Evolutionary conservation across 345 rosid genomes (phyloP).

Genomic region (Rhodamnia argentea): DNA sequence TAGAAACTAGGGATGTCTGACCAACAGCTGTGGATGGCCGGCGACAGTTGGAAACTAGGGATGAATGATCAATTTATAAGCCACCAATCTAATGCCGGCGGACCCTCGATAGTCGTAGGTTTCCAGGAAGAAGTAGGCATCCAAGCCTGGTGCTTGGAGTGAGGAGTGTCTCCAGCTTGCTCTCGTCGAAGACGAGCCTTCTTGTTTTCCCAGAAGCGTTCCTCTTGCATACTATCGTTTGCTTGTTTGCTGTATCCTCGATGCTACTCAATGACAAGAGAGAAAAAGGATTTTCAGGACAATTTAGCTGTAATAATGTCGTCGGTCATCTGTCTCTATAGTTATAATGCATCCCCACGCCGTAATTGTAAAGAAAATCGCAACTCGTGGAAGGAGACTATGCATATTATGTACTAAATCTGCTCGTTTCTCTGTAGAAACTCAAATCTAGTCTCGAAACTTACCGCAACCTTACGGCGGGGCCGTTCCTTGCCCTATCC

Average conservation of each 20-base stretch:
- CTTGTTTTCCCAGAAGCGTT: rapidly evolving
- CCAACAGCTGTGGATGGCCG: not conserved
- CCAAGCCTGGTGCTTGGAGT: not conserved
- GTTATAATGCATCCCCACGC: not conserved
- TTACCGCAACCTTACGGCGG: not conserved
- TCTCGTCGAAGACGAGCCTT: not conserved
- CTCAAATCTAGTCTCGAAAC: not conserved
- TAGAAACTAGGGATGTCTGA: too few relatives aligned
- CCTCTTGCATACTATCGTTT: not conserved
- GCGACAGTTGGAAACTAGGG: not conserved
- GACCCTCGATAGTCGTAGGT: not conserved
- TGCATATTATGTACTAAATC: not conserved
- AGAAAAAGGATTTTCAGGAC: not conserved
- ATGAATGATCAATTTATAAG: not conserved
- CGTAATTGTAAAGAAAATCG: not conserved
- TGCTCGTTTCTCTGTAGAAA: not conserved
- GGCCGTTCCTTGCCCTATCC: not conserved
- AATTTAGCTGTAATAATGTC: not conserved
- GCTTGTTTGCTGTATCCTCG: not conserved
- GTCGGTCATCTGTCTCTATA: not conserved
- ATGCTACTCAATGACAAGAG: not conserved
- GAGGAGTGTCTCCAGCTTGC: not conserved
- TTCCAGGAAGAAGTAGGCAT: not conserved
- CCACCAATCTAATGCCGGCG: not conserved
- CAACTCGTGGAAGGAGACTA: too few relatives aligned